phyloP scores from a whole-genome alignment of 495 filamentous ascomycete species.

The Sordaria brevicollis region DNA sequence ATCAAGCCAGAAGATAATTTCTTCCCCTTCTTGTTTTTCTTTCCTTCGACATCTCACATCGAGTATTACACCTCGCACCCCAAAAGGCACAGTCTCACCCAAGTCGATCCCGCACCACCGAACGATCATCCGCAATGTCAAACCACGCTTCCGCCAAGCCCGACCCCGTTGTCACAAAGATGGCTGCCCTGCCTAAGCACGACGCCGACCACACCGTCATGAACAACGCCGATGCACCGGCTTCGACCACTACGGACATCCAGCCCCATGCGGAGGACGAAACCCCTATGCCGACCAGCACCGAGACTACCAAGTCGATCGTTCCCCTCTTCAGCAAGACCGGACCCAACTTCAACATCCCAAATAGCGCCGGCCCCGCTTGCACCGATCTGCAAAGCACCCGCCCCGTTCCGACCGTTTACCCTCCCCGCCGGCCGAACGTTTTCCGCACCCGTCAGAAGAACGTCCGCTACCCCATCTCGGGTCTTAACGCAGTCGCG shows the following conservation, averaged over 20 bases:
- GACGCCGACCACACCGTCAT: background rate
- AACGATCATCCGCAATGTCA: background rate
- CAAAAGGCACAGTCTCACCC: background rate
- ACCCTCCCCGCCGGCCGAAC: background rate
- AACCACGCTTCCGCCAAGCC: background rate
- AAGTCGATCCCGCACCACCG: background rate
- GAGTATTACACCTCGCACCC: fast-evolving
- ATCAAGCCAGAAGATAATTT: background rate
- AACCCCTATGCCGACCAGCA: background rate
- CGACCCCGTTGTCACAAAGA: background rate
- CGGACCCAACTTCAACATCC: background rate
- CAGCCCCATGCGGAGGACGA: background rate
- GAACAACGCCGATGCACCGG: background rate
- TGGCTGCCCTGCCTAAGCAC: background rate
- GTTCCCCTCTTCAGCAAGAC: background rate
- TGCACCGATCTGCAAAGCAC: background rate
- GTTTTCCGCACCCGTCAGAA: background rate
- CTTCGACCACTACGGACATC: background rate
- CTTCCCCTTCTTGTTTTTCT: background rate
- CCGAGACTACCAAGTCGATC: background rate
- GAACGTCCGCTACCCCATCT: background rate
- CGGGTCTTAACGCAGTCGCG: background rate
- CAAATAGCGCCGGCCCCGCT: no score
- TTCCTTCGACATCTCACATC: background rate
- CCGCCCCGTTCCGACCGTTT: fast-evolving